Base-by-base conservation (phyloP, 306 rosid species). In the Dryas octopetala region DNA sequence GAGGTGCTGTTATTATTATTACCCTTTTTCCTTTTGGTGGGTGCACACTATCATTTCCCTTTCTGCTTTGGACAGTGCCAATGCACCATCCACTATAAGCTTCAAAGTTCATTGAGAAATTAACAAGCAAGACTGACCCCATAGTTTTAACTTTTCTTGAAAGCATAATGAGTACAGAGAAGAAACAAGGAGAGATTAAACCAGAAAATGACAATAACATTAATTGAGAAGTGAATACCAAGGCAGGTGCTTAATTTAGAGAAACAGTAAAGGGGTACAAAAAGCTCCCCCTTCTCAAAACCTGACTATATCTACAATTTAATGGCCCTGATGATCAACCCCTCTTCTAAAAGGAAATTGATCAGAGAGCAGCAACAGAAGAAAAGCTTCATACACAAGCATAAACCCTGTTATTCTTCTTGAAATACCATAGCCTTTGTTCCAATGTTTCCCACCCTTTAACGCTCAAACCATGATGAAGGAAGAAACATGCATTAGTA, bases 201-300 rank as follows among this genome's bases (percentile, higher is more conserved):
- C 28, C 9, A 13, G 79, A 75, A 47, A 75, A 70, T 46, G 69
- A 73, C 65, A 47, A 50, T 40, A 74, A 83, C 84, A 85, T 67
- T 52, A 32, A 32, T 32, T 32, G 38, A 32, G 73, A 75, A 82
- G 81, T 68, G 67, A 76, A 77, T 46, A 50, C 76, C 62, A 86
- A 80, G 88, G 85, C 74, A 78, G 80, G 81, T 80, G 71, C 72
- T 32, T 32, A 32, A 32, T 32, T 32, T 40, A 38, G 16, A 68
- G 51, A 73, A 58, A 80, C 81, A 75, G 66, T 59, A 73, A 58
- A 76, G 44, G 79, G 48, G 46, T 74, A 43, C 73, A 75, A 83
- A 83, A 81, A 79, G 82, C 48, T 64, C 68, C 76, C 43, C 74
- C 71, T 76, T 71, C 78, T 73, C 60, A 32, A 32, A 50, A 45